Conservation (phyloP, 257 asterid species). For the Scutellaria minor region DNA sequence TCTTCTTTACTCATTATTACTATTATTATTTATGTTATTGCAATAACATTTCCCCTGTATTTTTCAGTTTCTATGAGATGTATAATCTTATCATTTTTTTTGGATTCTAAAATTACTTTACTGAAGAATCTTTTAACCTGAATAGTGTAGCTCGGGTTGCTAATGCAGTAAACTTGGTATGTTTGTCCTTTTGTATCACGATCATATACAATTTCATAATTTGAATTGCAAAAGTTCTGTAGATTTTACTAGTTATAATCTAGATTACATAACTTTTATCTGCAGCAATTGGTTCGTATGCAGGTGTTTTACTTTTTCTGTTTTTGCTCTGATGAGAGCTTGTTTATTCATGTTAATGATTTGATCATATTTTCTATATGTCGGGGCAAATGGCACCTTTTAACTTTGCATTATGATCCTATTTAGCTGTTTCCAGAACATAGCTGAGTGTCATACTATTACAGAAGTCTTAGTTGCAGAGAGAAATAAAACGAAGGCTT, state of each 20-base stretch:
- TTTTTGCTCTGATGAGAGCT: background rate
- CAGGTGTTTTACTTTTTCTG: background rate
- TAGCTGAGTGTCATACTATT: background rate
- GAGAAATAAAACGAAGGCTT: background rate
- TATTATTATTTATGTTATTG: too few relatives aligned
- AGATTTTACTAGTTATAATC: background rate
- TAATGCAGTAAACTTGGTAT: slow-evolving; percentile 1
- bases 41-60: background rate
- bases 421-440: background rate
- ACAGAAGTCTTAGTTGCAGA: slow-evolving; percentile 20
- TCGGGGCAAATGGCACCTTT: background rate
- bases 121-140: background rate
- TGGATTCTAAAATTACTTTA: background rate
- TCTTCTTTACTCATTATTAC: background rate
- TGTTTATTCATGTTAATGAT: background rate
- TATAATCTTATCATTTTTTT: background rate
- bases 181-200: background rate
- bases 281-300: background rate
- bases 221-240: background rate
- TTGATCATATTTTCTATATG: background rate
- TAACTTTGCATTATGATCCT: slow-evolving; percentile 10
- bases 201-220: background rate
- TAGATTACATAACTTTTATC: background rate
- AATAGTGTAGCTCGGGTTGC: background rate
- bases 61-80: slow-evolving; percentile 9